Conservation (phyloP, 2,329 filamentous ascomycete genomes). For the Podosphaera xanthii region DNA sequence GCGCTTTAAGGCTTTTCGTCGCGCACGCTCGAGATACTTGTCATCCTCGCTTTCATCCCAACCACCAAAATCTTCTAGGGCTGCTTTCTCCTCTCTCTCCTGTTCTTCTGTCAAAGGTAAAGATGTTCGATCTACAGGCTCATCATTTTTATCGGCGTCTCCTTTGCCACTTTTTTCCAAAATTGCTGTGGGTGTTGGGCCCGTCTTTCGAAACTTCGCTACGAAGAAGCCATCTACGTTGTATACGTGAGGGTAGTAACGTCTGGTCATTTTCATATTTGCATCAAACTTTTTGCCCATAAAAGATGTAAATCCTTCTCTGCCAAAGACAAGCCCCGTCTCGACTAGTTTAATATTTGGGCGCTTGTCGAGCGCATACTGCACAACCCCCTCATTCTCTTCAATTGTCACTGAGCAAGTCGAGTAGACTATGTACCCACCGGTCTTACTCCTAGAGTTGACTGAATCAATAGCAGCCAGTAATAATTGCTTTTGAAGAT, state of each 20-base stretch:
- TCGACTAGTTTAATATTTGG: constrained; percentile 89
- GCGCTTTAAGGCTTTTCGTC: neutral
- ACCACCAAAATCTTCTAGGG: constrained; percentile 38
- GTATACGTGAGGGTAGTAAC: constrained; percentile 78
- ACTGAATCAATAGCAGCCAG: constrained; percentile 87
- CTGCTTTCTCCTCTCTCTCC: constrained; percentile 14
- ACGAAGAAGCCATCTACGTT: constrained; percentile 98
- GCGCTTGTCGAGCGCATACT: constrained; percentile 75
- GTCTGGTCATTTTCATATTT: constrained; percentile 56
- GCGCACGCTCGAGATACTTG: constrained; percentile 42
- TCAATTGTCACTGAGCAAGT: constrained; percentile 90
- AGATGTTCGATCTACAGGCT: constrained; percentile 44
- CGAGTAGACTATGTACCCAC: constrained; percentile 88
- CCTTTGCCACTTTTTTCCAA: constrained; percentile 12
- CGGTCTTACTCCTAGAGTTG: constrained; percentile 75
- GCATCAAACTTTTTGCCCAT: constrained; percentile 82
- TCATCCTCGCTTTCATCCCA: constrained; percentile 55
- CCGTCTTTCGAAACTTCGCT: constrained; percentile 87
- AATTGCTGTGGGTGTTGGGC: constrained; percentile 35
- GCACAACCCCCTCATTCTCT: constrained; percentile 82
- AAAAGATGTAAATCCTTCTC: constrained; percentile 76
- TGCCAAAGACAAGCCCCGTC: constrained; percentile 73
- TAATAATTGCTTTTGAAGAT: constrained; percentile 84
- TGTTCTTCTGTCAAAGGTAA: constrained; percentile 13
- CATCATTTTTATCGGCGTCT: constrained; percentile 15